phyloP scores from a whole-genome alignment of 495 filamentous ascomycete species.

The Trichocladium uniseriatum region DNA sequence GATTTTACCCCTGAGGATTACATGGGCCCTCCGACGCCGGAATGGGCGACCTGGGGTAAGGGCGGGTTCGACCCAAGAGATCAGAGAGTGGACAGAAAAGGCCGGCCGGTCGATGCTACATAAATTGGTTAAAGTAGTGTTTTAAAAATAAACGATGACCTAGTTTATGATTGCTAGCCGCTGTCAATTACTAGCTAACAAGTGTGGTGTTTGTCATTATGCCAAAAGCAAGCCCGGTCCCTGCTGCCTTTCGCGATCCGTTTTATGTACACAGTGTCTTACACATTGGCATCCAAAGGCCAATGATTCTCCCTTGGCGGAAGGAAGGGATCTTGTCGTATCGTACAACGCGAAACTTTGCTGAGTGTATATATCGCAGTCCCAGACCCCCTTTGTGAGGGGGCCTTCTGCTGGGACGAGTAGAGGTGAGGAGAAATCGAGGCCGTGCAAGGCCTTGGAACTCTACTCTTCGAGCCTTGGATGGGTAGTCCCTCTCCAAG shows the following conservation, averaged over 20 bases:
- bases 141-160: background rate
- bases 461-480: too few species aligned
- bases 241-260: background rate
- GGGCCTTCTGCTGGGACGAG: background rate
- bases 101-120: slow-evolving; percentile 37
- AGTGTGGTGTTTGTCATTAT: slow-evolving; percentile 3
- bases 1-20: slow-evolving; percentile 86
- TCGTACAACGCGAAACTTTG: slow-evolving; percentile 1
- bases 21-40: slow-evolving; percentile 68
- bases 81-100: slow-evolving; percentile 73
- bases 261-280: slow-evolving; percentile 3
- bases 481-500: too few species aligned
- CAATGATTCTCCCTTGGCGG: background rate
- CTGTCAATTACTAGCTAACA: background rate
- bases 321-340: background rate
- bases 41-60: slow-evolving; percentile 91
- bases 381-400: background rate
- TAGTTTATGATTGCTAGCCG: background rate
- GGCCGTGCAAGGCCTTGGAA: too few species aligned
- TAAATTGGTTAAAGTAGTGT: slow-evolving; percentile 7
- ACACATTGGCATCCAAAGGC: background rate
- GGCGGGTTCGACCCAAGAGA: slow-evolving; percentile 92
- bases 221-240: background rate
- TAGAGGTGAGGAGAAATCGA: too few species aligned
- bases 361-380: background rate